These are phyloP conservation scores for Rhodotorula paludigena DNA, from an alignment of 768 basidiomycete species.

Conservation along the genomic window DNA sequence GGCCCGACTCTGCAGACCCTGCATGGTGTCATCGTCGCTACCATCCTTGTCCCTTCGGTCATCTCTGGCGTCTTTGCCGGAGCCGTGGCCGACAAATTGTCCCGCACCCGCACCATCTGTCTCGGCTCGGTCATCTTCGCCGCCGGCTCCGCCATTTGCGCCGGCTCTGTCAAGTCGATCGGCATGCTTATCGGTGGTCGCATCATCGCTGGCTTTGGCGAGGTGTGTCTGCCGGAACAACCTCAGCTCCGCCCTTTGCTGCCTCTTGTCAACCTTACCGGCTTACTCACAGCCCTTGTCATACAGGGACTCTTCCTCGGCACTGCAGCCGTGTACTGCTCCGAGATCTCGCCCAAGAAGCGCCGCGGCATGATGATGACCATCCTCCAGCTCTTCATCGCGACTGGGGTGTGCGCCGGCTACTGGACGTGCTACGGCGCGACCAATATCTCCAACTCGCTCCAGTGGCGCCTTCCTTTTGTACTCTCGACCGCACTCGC, in stretches of 20 bases:
- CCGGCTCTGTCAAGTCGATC: background rate
- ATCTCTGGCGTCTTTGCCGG: conserved; percentile 45
- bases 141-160: conserved; percentile 49
- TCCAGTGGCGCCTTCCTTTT: conserved; percentile 51
- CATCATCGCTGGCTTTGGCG: conserved; percentile 16
- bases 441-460: conserved; percentile 26
- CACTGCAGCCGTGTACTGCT: conserved; percentile 4
- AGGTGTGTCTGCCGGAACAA: conserved; percentile 1
- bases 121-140: conserved; percentile 52
- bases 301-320: background rate
- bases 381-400: conserved; percentile 52
- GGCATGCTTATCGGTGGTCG: conserved; percentile 14
- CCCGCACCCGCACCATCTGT: conserved; percentile 53
- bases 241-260: background rate
- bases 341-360: conserved; percentile 46
- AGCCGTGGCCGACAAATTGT: conserved; percentile 52
- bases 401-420: conserved; percentile 48
- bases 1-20: conserved; percentile 46
- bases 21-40: background rate
- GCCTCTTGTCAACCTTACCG: background rate
- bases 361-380: conserved; percentile 52
- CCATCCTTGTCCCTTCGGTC: conserved; percentile 38
- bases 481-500: conserved; percentile 26
- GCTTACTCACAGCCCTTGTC: background rate
- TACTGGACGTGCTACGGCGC: conserved; percentile 35